Base-by-base conservation (phyloP, 2,329 filamentous ascomycete genomes). In the Arachnomyces sp. region DNA sequence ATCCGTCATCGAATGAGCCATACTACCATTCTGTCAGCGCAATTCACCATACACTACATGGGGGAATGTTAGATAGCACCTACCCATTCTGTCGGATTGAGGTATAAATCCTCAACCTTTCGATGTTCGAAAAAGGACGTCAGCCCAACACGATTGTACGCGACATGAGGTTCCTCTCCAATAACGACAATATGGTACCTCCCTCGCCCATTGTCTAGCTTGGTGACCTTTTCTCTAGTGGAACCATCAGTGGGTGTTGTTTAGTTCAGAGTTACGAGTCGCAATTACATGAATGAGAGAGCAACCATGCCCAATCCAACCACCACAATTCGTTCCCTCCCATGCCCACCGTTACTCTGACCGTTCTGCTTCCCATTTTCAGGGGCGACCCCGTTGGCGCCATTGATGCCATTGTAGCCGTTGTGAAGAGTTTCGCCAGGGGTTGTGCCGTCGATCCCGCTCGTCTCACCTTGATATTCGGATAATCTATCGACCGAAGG, bases 281-380 rank as follows among this genome's bases (percentile, higher is more conserved):
- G n/a, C 8, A 71, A 82, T 72, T 66, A 90, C 84, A 93, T 86
- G 59, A 93, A 90, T 31, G 84, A 81, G 50, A 92, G 82, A 30
- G 83, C 86, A 33, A 94, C 88, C 89, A 95, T 95, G 2, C 88
- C 88, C 63, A 94, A 64, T 7, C 88, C 88, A 30, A 94, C 85
- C 29, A 94, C 79, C 2, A 93, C 86, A 28, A 93, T 66, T 55
- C 20, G 20, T 73, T 79, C 60, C 84, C 86, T 29, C n/a, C 58
- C 52, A 31, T 46, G 45, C 17, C 28, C 15, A 42, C 30, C 31
- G n/a, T 42, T 18, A 11, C 13, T n/a, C n/a, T n/a, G n/a, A n/a
- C n/a, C n/a, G 11, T 47, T 29, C 41, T 49, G 44, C 20, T 47
- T 43, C 36, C 46, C 12, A 7, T 35, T 16, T 34, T 32, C 42